Evolutionary conservation across 108 stramenopile species (phyloP), one percentile per base, ranked within the genome.

Genomic region (Cyclotella sp.): DNA sequence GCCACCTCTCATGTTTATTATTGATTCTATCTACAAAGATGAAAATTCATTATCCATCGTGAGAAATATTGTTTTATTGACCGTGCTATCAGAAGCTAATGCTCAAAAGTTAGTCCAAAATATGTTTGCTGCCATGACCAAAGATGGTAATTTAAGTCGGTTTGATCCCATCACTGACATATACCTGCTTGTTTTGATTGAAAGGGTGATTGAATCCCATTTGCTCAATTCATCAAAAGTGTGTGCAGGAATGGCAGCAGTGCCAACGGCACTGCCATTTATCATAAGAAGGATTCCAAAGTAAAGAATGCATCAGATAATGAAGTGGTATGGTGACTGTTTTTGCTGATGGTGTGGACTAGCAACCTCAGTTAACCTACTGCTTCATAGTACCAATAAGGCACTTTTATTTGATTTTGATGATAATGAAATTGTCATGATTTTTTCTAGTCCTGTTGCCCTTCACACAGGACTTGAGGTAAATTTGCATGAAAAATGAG

Each of bases 131-230:
- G 87, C 87, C 15, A 73, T 93, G 74, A 77, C 86, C 8, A 80
- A 82, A 15, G 92, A 93, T 70, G 90, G 90, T 12, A 75, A 91
- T 43, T 39, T 93, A 15, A 76, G 83, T 65, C 74, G 89, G 44
- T 70, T 72, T 30, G 86, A 93, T 71, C n/a, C 28, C 11, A 63
- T 70, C 24, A 55, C 65, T 28, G 92, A 93, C 69, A 61, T 75
- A 19, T 93, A 91, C 57, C 21, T 93, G 18, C 67, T 93, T 28
- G 70, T 93, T 42, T 84, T 87, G 27, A 39, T 80, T 46, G 46
- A 67, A 18, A 74, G 79, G 44, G 87, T 90, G n/a, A 61, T 93
- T 19, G 84, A 81, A 67, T 90, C 90, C 7, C 85, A 84, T 72
- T 46, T 91, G 15, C 34, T 9, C 2, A 58, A 70, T 58, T 70